These are phyloP conservation scores for Vigna hirtella DNA, from an alignment of 306 rosid genomes.

Conservation along the genomic window DNA sequence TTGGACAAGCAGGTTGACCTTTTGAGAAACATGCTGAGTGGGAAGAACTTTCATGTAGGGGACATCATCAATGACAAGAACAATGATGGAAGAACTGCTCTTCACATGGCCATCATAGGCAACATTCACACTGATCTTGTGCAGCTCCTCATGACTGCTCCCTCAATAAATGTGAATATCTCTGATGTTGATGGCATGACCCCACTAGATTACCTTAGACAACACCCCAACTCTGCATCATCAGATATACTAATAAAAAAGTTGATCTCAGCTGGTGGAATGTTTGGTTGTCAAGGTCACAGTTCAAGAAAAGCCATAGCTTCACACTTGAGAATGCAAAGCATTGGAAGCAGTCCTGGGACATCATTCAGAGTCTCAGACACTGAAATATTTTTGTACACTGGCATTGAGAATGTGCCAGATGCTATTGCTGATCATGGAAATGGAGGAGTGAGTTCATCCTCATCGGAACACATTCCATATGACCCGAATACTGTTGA, in stretches of 20 bases:
- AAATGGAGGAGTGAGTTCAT: slow-evolving; percentile 56
- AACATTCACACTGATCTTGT: slow-evolving; percentile 86
- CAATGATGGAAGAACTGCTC: slow-evolving; percentile 80
- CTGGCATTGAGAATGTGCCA: slow-evolving; percentile 74
- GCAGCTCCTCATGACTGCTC: slow-evolving; percentile 84
- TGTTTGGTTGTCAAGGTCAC: slow-evolving; percentile 73
- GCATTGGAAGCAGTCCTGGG: slow-evolving; percentile 85
- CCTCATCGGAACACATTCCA: slow-evolving; percentile 61
- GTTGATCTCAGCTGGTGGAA: slow-evolving; percentile 89
- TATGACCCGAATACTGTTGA: slow-evolving; percentile 44
- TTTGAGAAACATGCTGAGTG: slow-evolving; percentile 63
- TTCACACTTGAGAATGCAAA: slow-evolving; percentile 80
- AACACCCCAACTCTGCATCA: slow-evolving; percentile 68
- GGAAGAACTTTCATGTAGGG: slow-evolving; percentile 56
- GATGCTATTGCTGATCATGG: slow-evolving; percentile 58
- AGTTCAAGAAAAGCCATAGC: slow-evolving; percentile 87
- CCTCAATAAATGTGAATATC: slow-evolving; percentile 68
- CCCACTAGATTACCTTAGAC: slow-evolving; percentile 87
- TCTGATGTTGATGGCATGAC: slow-evolving; percentile 78
- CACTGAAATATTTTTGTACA: slow-evolving; percentile 75
- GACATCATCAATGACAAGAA: slow-evolving; percentile 72
- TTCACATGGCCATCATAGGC: slow-evolving; percentile 88
- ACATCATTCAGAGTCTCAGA: slow-evolving; percentile 82
- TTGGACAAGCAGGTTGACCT: slow-evolving; percentile 90
- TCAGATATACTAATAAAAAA: slow-evolving; percentile 80